Base-by-base conservation (phyloP, 257 asterid species). In the Nicotiana knightiana region DNA sequence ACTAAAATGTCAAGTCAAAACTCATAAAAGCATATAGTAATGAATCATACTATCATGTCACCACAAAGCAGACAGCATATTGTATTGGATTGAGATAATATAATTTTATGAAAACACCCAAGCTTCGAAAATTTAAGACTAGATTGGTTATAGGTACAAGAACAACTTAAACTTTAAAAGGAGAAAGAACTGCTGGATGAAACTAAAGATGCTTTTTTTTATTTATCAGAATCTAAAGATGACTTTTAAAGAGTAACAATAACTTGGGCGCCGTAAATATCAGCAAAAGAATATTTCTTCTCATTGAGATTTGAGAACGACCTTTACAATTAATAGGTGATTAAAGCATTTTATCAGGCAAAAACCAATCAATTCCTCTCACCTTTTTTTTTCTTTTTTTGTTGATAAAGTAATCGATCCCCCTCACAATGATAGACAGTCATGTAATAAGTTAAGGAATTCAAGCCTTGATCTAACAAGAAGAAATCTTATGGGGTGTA, bases 1-100 rank as follows among this genome's bases (percentile, higher is more conserved):
- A 85, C 87, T 73, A 81, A 76, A 17, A 82, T 24, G 80, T 48
- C 46, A 76, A 84, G 71, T 79, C 62, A 78, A 15, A 6, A 28
- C 62, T 46, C 61, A 48, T 71, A 71, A 24, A 71, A 71, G 15
- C 79, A 71, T 18, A 71, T 24, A 46, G 3, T 58, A 58, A 21
- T 71, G 61, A 35, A 13, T 0, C 3, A 64, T 2, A 46, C 13
- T 21, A 7, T 24, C 79, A 70, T 70, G 48, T 66, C 75, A 70
- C 2, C 8, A 6, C 26, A 4, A 43, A 33, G 75, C 51, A 12
- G 33, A 3, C 48, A 26, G 76, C 15, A 64, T 17, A 64, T 64
- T 16, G 15, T 12, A 62, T 37, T 39, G 58, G 51, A 39, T 62
- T 11, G 61, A 70, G 35, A 43, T 39, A 43, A 10, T 39, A 21